Evolutionary conservation across 768 basidiomycete genomes (phyloP), one percentile per base, ranked within the genome.

Genomic region (Crassisporium funariophilum): DNA sequence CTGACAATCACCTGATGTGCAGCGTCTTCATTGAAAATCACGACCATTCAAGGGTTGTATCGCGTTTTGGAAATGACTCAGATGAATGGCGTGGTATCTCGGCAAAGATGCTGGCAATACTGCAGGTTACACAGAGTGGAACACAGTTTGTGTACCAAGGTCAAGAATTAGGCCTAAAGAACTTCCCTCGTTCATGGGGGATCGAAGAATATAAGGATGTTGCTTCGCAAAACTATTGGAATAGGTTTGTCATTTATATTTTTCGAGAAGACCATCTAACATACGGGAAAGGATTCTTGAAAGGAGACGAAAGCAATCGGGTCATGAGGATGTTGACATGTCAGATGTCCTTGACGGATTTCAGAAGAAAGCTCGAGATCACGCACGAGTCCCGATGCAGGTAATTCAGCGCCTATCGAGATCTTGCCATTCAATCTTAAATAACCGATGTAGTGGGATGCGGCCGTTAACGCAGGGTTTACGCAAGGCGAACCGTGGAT

Each of bases 71-170:
- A 15, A 79, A 83, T 50, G 86, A 89, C 59, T 68, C 73, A 0
- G 70, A 73, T 0, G 65, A 75, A 49, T 82, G 82, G 75, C 77
- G 87, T 4, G 62, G 71, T 0, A 60, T 74, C 12, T 83, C 81
- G 5, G 82, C 81, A 4, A 88, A 88, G 62, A 66, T 89, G 64
- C 63, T 89, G 15, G 76, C 82, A 1, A 69, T 85, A 44, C 62
- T 87, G 25, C 76, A 88, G 52, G 68, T 78, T 25, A 77, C 81
- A 1, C 81, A 84, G 33, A 68, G 73, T 6, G 87, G 88, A 5
- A 87, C 87, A 15, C 64, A 83, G 50, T 90, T 82, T 60, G 70
- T 91, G 9, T 90, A 83, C 59, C 85, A 90, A 66, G 88, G 86
- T 5, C 74, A 89, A 61, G 89, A 90, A 58, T 73, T 90, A 0